A percentile compares a stretch with the other conserved stretches of the same genome.
These are phyloP conservation scores for Scheffersomyces titani DNA, from an alignment of 1,139 yeast species.

Conservation along the genomic window DNA sequence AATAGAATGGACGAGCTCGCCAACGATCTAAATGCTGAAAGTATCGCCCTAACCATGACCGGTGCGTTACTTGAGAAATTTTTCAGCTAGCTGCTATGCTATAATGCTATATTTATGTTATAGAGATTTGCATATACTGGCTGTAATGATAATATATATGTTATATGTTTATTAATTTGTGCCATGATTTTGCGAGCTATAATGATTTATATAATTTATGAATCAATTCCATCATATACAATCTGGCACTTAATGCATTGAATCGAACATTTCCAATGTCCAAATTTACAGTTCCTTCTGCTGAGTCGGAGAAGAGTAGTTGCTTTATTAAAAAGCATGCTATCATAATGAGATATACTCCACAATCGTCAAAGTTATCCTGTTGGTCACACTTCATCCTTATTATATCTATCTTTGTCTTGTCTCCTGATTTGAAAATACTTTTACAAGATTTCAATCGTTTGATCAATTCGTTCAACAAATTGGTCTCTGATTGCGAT, in stretches of 20 bases:
- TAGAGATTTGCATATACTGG: too few species aligned
- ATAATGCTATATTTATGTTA: not conserved
- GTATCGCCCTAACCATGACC: constrained; percentile 29
- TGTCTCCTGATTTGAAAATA: constrained; percentile 13
- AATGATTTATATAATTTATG: not conserved
- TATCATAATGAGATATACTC: constrained; percentile 44
- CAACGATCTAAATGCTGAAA: constrained; percentile 24
- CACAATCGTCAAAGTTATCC: constrained; percentile 49
- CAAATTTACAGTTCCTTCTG: constrained; percentile 17
- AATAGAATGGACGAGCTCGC: constrained; percentile 23
- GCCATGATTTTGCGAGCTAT: too few species aligned
- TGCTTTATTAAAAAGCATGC: constrained; percentile 33
- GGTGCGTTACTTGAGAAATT: constrained; percentile 28
- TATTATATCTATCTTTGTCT: constrained; percentile 21
- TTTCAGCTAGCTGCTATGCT: constrained; percentile 9
- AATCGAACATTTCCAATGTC: constrained; percentile 28
- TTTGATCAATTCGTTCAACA: constrained; percentile 23
- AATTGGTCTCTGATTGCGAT: constrained; percentile 16
- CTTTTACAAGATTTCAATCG: constrained; percentile 25
- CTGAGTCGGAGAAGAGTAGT: constrained; percentile 5
- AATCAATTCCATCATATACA: constrained; percentile 14
- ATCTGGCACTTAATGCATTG: constrained; percentile 32
- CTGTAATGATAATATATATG: not conserved
- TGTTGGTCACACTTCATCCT: constrained; percentile 44
- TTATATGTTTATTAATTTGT: too few species aligned